Base-by-base conservation (phyloP, 306 rosid species). In the Glycine soja region DNA sequence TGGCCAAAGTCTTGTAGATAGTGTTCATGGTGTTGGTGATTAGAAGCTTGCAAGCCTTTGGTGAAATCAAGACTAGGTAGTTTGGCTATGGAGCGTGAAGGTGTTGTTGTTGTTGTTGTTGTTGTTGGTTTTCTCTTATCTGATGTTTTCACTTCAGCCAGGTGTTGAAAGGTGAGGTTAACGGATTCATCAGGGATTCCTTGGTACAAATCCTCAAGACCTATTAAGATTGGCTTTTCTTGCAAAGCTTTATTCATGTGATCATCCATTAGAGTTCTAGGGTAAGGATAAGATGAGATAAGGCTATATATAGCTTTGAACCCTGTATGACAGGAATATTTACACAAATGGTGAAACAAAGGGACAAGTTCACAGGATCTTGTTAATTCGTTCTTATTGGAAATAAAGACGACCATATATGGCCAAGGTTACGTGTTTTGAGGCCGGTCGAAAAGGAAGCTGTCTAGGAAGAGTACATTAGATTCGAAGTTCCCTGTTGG, bases 101-200 rank as follows among this genome's bases (percentile, higher is more conserved):
- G 80, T n/a, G 9, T 69, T 40, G 24, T 18, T 12, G 56, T 7
- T 3, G 48, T 13, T 0, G 45, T 7, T 18, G 82, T 32, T 34
- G 82, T 34, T 78, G 73, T 16, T 7, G 43, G 51, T 3, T 10
- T 75, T 79, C 42, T 83, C 64, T 79, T 86, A 19, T 83, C 88
- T 6, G 83, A 61, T 54, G 85, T 36, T 24, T 77, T 85, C 38
- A 86, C 74, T 0, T 87, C 48, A 14, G 97, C 93, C 0, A 90
- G 84, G 89, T 92, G 86, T 66, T 90, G 80, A 74, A 94, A 92
- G 30, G 98, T 90, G 38, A 89, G 96, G 85, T 94, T 89, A n/a
- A 90, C 97, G 0, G 98, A 94, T 48, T 94, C 98, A 45, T 94
- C 98, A 9, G 97, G 97, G 38, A 94, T 83, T 40, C 97, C 97